Base-by-base conservation (phyloP, 768 basidiomycete genomes). In the Russula ochroleuca region DNA sequence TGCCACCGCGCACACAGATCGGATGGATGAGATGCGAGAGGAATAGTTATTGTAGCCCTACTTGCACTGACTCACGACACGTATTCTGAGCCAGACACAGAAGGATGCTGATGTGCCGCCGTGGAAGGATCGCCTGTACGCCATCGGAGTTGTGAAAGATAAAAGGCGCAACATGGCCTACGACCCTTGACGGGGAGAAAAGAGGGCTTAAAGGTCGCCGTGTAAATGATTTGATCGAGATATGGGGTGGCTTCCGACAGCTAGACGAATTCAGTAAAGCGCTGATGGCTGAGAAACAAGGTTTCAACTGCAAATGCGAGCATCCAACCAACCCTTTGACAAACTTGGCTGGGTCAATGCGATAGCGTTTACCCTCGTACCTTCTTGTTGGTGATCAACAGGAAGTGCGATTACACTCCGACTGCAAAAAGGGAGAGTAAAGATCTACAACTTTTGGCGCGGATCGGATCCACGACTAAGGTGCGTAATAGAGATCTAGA, bases 211-310 rank as follows among this genome's bases (percentile, higher is more conserved):
- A 21, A 56, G 48, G 59, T 64, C 63, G 59, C 63, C 63, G 63
- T 41, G 49, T 50, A 61, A 61, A 61, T 61, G 54, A 64, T 64
- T 31, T 51, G 59, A 64, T 64, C 63, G 54, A 64, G 63, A 64
- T 64, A 64, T 60, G 54, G 59, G 63, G 63, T 56, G 41, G 54
- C 63, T 64, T 64, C 63, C 54, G 33, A 50, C 53, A 47, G 53
- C 59, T 51, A 60, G 54, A 64, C 63, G 63, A 56, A 64, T 61
- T 35, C 40, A 64, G 63, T 64, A 61, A 60, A 45, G 63, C 63
- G 63, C 63, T 64, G 59, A 60, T 61, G 54, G 31, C 59, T 59
- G 49, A 41, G 47, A 54, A 64, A 60, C 59, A 60, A 64, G 45
- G 59, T 64, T 64, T 61, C 55, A 10, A 60, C 63, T 56, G 31